These are phyloP conservation scores for Apiospora saccharicola DNA, from an alignment of 2,329 filamentous ascomycete genomes.

Conservation along the genomic window DNA sequence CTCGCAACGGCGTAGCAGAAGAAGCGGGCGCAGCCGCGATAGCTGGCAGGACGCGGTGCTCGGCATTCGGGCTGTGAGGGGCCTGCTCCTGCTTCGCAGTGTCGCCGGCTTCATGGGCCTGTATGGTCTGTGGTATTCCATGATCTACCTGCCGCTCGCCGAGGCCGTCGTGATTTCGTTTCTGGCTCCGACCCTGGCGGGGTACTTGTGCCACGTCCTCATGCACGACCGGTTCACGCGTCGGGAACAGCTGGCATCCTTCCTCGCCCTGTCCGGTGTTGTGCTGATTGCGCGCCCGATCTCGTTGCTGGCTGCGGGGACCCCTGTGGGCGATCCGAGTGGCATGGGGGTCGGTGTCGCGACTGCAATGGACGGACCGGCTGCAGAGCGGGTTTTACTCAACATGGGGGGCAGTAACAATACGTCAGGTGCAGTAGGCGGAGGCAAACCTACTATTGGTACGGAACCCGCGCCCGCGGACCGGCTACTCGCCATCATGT, in stretches of 20 bases:
- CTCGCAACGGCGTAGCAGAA: background rate
- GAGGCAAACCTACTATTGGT: background rate
- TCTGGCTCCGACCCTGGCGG: conserved; percentile 78
- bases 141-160: conserved; percentile 80
- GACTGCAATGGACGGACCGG: background rate
- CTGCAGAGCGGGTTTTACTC: background rate
- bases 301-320: conserved; percentile 36
- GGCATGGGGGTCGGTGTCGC: background rate
- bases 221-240: conserved; percentile 79
- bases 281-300: conserved; percentile 80
- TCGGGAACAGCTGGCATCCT: conserved; percentile 76
- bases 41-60: conserved; percentile 45
- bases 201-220: conserved; percentile 80
- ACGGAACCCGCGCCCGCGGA: conserved; percentile 62
- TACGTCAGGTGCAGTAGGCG: background rate
- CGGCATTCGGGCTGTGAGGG: conserved; percentile 70
- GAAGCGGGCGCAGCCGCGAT: background rate
- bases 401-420: background rate
- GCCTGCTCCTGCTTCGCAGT: conserved; percentile 73
- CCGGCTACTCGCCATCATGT: conserved; percentile 72
- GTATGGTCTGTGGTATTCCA: conserved; percentile 74
- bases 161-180: conserved; percentile 93
- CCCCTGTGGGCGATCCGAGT: background rate
- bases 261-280: conserved; percentile 80
- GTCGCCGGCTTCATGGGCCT: conserved; percentile 79